Conservation (phyloP, 1,139 yeast species). For the Protomyces pachydermus region DNA sequence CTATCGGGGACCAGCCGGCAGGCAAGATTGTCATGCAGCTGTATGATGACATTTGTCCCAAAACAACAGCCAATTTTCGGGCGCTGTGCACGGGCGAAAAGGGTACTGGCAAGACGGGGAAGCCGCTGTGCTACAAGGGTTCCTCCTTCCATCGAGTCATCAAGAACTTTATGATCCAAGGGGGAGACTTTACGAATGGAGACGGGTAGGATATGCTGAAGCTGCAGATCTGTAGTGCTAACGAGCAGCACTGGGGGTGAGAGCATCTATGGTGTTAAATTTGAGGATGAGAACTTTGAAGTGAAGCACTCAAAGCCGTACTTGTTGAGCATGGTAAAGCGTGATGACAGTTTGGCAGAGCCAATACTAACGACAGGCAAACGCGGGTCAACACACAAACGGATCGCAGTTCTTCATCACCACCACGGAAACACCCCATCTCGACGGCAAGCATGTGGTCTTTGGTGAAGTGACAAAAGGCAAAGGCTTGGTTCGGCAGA, state of each 20-base stretch:
- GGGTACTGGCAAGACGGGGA: constrained; percentile 66
- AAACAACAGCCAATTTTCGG: constrained; percentile 88
- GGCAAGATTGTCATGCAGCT: constrained; percentile 71
- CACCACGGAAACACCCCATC: constrained; percentile 60
- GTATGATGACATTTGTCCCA: constrained; percentile 54
- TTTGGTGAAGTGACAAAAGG: constrained; percentile 87
- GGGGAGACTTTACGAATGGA: constrained; percentile 91
- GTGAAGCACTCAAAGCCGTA: constrained; percentile 74
- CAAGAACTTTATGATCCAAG: constrained; percentile 82
- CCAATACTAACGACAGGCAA: constrained; percentile 45
- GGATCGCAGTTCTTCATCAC: constrained; percentile 95
- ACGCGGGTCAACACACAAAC: constrained; percentile 89
- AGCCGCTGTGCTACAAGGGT: constrained; percentile 53
- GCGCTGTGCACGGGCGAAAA: constrained; percentile 87
- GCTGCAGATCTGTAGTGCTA: not conserved
- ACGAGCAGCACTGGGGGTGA: constrained; percentile 73
- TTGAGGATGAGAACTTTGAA: constrained; percentile 84
- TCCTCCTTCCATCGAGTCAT: constrained; percentile 88
- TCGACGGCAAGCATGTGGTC: constrained; percentile 90
- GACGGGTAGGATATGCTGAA: constrained; percentile 71
- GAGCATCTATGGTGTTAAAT: constrained; percentile 95
- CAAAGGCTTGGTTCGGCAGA: constrained; percentile 68
- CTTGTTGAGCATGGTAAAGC: constrained; percentile 59
- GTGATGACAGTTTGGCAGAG: not conserved
- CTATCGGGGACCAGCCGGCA: constrained; percentile 54